Percentiles rank a stretch among this genome's conserved stretches.
phyloP scores from a whole-genome alignment of 2,329 filamentous ascomycete species.

The Aspergillus spinulosporus region DNA sequence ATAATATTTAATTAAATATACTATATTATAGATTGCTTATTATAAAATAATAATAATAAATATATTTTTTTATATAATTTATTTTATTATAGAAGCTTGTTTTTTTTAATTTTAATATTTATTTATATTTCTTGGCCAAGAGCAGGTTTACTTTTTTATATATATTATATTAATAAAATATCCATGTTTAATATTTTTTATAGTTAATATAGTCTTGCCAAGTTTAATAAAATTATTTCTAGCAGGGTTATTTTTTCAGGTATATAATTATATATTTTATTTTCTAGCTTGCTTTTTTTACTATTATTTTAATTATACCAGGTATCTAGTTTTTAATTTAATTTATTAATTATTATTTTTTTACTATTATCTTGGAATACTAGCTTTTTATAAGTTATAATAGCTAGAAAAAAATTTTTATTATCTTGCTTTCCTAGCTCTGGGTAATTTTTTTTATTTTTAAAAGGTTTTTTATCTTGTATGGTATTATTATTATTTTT shows the following conservation, averaged over 20 bases:
- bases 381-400: too few species aligned
- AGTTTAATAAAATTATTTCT: too few species aligned
- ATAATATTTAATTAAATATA: too few species aligned
- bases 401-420: too few species aligned
- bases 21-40: too few species aligned
- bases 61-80: neutral
- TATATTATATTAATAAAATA: neutral
- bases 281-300: neutral
- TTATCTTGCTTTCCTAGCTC: too few species aligned
- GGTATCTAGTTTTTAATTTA: neutral
- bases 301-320: neutral
- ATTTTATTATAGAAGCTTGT: neutral
- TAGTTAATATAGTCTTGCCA: too few species aligned
- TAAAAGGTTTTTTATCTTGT: neutral
- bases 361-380: too few species aligned
- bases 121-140: neutral
- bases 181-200: neutral
- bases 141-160: slow-evolving; percentile 1
- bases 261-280: too few species aligned
- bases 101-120: neutral
- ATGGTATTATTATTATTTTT: neutral
- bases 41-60: neutral
- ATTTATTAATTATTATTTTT: neutral
- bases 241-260: too few species aligned
- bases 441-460: too few species aligned